These are phyloP conservation scores for Solanum corneliomulleri DNA, from an alignment of 257 asterid genomes.

Conservation along the genomic window DNA sequence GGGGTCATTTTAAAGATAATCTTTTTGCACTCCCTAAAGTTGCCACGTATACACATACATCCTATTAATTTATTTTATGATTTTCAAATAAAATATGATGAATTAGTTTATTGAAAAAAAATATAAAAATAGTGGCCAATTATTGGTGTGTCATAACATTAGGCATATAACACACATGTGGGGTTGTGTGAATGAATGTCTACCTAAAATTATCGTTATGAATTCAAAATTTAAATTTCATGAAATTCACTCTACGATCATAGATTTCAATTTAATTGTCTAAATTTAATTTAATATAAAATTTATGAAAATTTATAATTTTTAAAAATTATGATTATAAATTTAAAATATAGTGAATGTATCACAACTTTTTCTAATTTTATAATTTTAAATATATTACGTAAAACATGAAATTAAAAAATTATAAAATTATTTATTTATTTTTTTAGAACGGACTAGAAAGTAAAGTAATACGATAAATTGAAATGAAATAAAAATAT, in stretches of 20 bases:
- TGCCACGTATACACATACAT: conserved; percentile 27
- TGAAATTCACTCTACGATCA: no score
- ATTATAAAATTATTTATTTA: no score
- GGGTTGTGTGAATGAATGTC: background rate
- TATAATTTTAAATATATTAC: no score
- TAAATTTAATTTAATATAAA: no score
- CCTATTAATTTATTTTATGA: background rate
- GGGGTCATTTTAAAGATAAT: background rate
- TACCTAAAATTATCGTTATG: background rate
- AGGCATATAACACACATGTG: background rate
- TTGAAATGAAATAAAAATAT: background rate
- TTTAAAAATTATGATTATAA: no score
- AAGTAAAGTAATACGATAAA: no score
- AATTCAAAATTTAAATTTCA: background rate
- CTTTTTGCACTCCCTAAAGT: conserved; percentile 13
- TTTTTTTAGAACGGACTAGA: no score
- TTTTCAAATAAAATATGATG: background rate
- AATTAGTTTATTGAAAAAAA: background rate
- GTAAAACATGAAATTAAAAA: no score
- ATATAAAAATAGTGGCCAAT: background rate
- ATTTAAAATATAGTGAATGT: no score
- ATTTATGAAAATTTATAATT: no score
- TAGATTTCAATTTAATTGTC: no score
- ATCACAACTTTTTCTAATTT: no score
- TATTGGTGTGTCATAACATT: background rate